Percentiles rank a stretch among this genome's conserved stretches.
phyloP scores from a whole-genome alignment of 2,329 filamentous ascomycete species.

The Scolecobasidium constrictum region DNA sequence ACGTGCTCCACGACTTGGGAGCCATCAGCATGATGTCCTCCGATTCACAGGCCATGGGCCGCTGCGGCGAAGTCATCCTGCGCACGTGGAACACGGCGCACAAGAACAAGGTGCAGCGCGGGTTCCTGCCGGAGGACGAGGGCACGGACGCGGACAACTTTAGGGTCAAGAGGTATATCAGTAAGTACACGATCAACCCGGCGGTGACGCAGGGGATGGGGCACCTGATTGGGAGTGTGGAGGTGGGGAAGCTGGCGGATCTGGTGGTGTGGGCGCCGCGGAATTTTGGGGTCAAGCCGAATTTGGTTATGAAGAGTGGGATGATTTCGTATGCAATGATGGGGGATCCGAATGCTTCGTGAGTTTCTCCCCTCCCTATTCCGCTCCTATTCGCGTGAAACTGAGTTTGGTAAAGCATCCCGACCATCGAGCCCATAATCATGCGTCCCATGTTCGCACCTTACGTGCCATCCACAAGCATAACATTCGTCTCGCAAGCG shows the following conservation, averaged over 20 bases:
- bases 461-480: constrained; percentile 57
- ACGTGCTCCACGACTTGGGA: constrained; percentile 87
- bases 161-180: constrained; percentile 82
- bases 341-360: constrained; percentile 38
- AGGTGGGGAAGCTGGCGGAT: constrained; percentile 84
- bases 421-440: constrained; percentile 75
- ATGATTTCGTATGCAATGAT: constrained; percentile 76
- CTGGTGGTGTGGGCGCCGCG: constrained; percentile 77
- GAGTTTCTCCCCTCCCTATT: constrained; percentile 17
- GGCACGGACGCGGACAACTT: constrained; percentile 78
- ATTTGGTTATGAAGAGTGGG: constrained; percentile 73
- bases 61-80: constrained; percentile 85
- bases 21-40: constrained; percentile 97
- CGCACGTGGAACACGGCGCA: constrained; percentile 96
- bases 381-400: too few relatives aligned
- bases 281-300: constrained; percentile 81
- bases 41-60: constrained; percentile 93
- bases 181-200: constrained; percentile 94
- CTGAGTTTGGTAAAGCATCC: too few relatives aligned
- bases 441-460: constrained; percentile 79
- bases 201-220: constrained; percentile 83
- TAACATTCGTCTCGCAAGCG: constrained; percentile 73
- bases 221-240: constrained; percentile 76
- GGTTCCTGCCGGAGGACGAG: constrained; percentile 63
- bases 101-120: constrained; percentile 88